Evolutionary conservation across 331 rosid genomes (phyloP).

Genomic region (Stylosanthes scabra): DNA sequence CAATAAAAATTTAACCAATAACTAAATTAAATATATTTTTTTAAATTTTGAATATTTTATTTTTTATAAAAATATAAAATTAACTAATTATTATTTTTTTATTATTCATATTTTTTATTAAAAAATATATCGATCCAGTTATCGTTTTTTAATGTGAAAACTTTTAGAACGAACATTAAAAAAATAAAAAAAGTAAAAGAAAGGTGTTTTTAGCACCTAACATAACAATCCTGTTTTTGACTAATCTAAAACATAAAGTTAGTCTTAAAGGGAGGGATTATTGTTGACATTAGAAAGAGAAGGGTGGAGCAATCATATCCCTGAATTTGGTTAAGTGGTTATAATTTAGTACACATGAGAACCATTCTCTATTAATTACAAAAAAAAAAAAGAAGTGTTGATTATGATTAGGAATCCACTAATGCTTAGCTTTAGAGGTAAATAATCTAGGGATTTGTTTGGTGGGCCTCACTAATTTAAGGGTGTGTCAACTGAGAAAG

Average conservation of each 20-base stretch:
- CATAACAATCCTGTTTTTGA: conserved; percentile 40
- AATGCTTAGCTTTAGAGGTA: conserved; percentile 41
- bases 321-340: conserved; percentile 3
- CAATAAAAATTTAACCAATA: no score
- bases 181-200: background rate
- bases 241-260: conserved; percentile 37
- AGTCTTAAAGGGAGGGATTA: conserved; percentile 35
- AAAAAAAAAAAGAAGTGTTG: conserved; percentile 14
- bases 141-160: no score
- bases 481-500: conserved; percentile 20
- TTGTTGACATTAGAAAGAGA: conserved; percentile 43
- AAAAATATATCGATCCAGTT: no score
- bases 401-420: conserved; percentile 50
- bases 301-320: conserved; percentile 31
- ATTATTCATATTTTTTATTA: no score
- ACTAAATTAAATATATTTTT: no score
- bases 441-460: conserved; percentile 34
- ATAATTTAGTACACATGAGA: conserved; percentile 36
- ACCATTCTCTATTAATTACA: background rate
- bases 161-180: no score
- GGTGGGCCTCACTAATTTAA: conserved; percentile 27
- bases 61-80: no score
- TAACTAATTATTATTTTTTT: no score
- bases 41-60: no score
- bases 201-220: conserved; percentile 49